Evolutionary conservation across 495 filamentous ascomycete species (phyloP).

Genomic region (Tuber microsphaerosporum): DNA sequence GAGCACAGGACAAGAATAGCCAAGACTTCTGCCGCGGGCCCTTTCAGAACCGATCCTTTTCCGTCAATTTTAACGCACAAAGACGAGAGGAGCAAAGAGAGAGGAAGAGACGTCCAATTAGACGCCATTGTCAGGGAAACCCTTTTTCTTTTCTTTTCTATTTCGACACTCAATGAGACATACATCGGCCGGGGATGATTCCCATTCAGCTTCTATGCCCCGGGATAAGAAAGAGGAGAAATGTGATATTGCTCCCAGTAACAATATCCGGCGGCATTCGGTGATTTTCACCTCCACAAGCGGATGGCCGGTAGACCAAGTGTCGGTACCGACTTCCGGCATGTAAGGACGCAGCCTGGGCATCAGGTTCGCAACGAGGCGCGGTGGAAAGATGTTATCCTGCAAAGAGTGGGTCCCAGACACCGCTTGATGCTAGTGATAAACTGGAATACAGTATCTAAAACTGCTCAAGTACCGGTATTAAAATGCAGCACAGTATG

Average conservation of each 20-base stretch:
- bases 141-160: neutral
- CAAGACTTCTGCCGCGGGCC: neutral
- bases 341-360: neutral
- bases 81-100: neutral
- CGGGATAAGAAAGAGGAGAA: neutral
- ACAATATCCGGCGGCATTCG: neutral
- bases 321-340: neutral
- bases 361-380: neutral
- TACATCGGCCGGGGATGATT: neutral
- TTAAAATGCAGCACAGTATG: no score
- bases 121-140: neutral
- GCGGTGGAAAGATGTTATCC: neutral
- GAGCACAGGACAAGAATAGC: neutral
- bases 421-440: neutral
- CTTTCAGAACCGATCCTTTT: neutral
- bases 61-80: neutral
- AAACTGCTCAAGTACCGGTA: no score
- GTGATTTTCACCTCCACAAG: neutral
- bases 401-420: neutral
- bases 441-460: neutral
- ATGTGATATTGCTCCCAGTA: neutral
- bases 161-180: neutral
- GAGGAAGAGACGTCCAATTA: neutral
- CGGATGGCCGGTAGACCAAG: neutral
- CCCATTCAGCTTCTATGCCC: neutral